Conservation (phyloP, 2,329 filamentous ascomycete genomes). For the Coniosporium tulheliwenetii region DNA sequence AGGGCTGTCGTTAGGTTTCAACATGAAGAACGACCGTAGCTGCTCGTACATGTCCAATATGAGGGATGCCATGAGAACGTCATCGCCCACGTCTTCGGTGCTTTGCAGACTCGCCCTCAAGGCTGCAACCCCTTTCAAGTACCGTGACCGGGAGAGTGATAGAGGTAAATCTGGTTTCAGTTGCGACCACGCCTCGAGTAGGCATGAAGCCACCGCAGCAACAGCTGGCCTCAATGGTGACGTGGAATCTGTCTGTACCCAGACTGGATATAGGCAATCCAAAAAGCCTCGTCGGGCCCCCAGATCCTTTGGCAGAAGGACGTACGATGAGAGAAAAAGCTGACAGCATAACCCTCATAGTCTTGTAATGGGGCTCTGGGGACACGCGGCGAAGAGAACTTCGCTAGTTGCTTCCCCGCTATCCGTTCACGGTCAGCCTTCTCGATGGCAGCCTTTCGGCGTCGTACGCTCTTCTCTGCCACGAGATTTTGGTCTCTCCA, state of each 20-base stretch:
- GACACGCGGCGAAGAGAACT: not conserved
- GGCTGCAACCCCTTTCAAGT: slow-evolving; percentile 2
- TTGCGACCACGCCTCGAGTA: slow-evolving; percentile 4
- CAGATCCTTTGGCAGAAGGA: not conserved
- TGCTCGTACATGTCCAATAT: slow-evolving; percentile 5
- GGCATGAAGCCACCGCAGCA: slow-evolving; percentile 2
- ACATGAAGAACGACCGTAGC: slow-evolving; percentile 2
- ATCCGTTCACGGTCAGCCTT: not conserved
- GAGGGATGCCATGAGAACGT: slow-evolving; percentile 3
- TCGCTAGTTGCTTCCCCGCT: not conserved
- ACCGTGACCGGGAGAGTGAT: slow-evolving; percentile 2
- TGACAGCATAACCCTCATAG: slow-evolving; percentile 4
- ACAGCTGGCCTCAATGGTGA: slow-evolving; percentile 4
- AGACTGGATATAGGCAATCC: slow-evolving; percentile 1
- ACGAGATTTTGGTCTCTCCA: slow-evolving; percentile 5
- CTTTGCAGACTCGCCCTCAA: slow-evolving; percentile 1
- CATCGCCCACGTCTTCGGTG: slow-evolving; percentile 3
- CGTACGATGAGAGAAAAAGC: slow-evolving; percentile 2
- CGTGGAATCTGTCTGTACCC: not conserved
- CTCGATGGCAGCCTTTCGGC: slow-evolving; percentile 1
- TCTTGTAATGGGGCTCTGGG: slow-evolving; percentile 2
- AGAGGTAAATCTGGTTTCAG: slow-evolving; percentile 2
- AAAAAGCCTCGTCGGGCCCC: not conserved
- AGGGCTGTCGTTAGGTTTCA: slow-evolving; percentile 1
- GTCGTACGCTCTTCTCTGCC: slow-evolving; percentile 2